These are phyloP conservation scores for Salicornia ramosissima DNA, from an alignment of 148 eudicot genomes.

Conservation along the genomic window DNA sequence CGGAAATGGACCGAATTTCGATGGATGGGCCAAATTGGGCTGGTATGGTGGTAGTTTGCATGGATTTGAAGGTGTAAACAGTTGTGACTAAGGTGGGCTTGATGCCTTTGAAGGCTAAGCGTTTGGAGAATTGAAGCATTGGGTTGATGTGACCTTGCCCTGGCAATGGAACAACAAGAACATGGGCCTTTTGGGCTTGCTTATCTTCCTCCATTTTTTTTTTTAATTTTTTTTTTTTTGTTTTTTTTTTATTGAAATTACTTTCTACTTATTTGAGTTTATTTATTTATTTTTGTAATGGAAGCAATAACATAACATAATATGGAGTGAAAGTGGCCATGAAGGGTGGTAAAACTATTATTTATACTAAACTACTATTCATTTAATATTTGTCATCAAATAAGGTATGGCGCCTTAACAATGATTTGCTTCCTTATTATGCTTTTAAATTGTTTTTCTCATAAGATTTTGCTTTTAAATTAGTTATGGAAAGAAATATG, in stretches of 20 bases:
- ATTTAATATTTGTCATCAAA: conserved; percentile 1
- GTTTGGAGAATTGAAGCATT: conserved; percentile 52
- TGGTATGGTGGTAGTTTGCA: conserved; percentile 17
- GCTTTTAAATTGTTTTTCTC: too few relatives aligned
- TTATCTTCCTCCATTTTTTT: conserved; percentile 25
- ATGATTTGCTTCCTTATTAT: too few relatives aligned
- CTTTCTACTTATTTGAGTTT: too few relatives aligned
- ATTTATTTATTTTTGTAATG: too few relatives aligned
- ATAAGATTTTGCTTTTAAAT: too few relatives aligned
- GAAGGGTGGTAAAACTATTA: too few relatives aligned
- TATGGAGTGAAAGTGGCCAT: too few relatives aligned
- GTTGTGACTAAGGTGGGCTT: conserved; percentile 37
- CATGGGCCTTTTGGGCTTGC: conserved; percentile 29
- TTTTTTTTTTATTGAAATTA: background rate
- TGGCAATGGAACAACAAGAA: conserved; percentile 45
- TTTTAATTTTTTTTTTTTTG: background rate
- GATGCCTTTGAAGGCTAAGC: conserved; percentile 36
- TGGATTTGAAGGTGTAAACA: conserved; percentile 30
- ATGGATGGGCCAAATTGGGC: conserved; percentile 21
- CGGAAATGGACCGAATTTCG: conserved; percentile 38
- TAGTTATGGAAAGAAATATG: too few relatives aligned
- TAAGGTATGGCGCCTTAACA: too few relatives aligned
- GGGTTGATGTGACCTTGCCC: conserved; percentile 69
- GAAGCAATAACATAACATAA: too few relatives aligned
- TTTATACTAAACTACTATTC: too few relatives aligned